Conservation (phyloP, 148 eudicot species). For the Limonium bicolor region DNA sequence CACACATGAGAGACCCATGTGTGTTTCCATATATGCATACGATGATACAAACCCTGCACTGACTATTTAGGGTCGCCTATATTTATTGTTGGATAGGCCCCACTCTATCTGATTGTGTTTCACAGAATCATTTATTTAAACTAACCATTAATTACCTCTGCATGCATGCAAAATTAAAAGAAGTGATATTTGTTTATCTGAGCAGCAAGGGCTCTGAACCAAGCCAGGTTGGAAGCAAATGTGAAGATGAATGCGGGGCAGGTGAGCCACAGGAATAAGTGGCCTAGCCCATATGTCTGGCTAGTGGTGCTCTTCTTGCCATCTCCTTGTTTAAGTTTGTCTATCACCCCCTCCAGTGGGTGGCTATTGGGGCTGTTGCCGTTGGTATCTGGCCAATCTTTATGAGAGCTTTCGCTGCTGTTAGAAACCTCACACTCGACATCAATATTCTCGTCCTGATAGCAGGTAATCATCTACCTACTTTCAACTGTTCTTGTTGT, state of each 20-base stretch:
- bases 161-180: too few relatives aligned
- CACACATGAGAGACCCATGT: too few relatives aligned
- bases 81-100: too few relatives aligned
- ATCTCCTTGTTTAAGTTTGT: slow-evolving; percentile 29
- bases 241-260: slow-evolving; percentile 18
- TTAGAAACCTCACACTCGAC: slow-evolving; percentile 23
- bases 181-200: too few relatives aligned
- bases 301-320: slow-evolving; percentile 20
- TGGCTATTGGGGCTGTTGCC: slow-evolving; percentile 25
- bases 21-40: too few relatives aligned
- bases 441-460: slow-evolving; percentile 27
- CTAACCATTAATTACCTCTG: too few relatives aligned
- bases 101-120: too few relatives aligned
- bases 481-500: neutral
- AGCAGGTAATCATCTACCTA: slow-evolving; percentile 13
- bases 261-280: slow-evolving; percentile 11
- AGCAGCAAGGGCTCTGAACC: slow-evolving; percentile 28
- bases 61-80: too few relatives aligned
- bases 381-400: slow-evolving; percentile 18
- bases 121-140: too few relatives aligned
- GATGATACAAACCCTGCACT: too few relatives aligned
- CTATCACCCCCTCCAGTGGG: slow-evolving; percentile 27
- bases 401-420: slow-evolving; percentile 22
- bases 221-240: slow-evolving; percentile 31
- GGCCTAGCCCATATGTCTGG: slow-evolving; percentile 30